These are phyloP conservation scores for Pelargonium exstipulatum DNA, from an alignment of 441 rosid species.

Conservation along the genomic window DNA sequence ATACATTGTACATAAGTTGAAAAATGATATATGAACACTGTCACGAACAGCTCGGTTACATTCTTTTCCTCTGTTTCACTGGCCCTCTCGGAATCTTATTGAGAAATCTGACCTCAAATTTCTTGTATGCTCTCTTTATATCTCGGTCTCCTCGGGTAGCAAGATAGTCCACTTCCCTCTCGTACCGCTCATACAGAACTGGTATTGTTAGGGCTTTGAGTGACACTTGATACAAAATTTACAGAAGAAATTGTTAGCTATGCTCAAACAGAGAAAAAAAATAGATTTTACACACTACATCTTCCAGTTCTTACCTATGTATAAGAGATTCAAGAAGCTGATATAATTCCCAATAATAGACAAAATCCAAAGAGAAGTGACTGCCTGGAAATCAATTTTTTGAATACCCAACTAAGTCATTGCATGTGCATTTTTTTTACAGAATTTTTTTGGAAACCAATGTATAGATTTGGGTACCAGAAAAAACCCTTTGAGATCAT, in stretches of 20 bases:
- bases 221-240: conserved; percentile 26
- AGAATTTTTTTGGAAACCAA: not conserved
- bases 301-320: conserved; percentile 35
- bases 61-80: conserved; percentile 40
- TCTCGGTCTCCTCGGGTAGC: conserved; percentile 31
- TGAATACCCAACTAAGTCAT: not conserved
- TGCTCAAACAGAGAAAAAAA: not conserved
- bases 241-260: not conserved
- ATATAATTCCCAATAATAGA: conserved; percentile 39
- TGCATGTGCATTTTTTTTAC: not conserved
- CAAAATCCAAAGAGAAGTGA: conserved; percentile 38
- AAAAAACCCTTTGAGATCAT: conserved; percentile 31
- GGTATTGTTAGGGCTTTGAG: conserved; percentile 48
- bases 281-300: not conserved
- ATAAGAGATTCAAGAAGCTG: conserved; percentile 37
- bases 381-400: conserved; percentile 26
- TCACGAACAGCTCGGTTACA: not conserved
- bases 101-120: conserved; percentile 50
- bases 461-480: conserved; percentile 28
- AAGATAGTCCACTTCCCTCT: conserved; percentile 50
- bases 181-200: conserved; percentile 49
- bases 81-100: conserved; percentile 82
- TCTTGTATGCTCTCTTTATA: conserved; percentile 36
- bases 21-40: too few species aligned
- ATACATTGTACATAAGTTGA: too few species aligned